phyloP scores from a whole-genome alignment of 2,329 filamentous ascomycete species.

The Sclerotinia glacialis region DNA sequence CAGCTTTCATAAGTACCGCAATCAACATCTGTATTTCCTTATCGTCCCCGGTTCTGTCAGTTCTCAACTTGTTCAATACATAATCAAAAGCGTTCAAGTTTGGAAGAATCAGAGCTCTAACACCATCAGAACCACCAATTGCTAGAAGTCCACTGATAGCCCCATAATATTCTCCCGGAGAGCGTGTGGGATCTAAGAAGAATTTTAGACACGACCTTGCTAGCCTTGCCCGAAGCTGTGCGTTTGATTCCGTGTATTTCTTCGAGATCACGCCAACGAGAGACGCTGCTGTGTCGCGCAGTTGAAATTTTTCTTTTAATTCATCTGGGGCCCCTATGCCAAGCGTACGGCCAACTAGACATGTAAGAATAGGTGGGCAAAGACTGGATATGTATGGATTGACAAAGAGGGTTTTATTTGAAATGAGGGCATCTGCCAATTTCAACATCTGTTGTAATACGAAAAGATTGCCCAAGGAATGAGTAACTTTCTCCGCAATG shows the following conservation, averaged over 20 bases:
- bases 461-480: constrained; percentile 86
- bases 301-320: constrained; percentile 65
- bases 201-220: constrained; percentile 91
- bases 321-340: constrained; percentile 51
- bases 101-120: constrained; percentile 62
- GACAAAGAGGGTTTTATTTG: constrained; percentile 75
- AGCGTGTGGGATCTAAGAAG: constrained; percentile 82
- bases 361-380: constrained; percentile 85
- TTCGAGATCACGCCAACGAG: constrained; percentile 75
- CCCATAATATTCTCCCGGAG: constrained; percentile 82
- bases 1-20: constrained; percentile 52
- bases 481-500: constrained; percentile 92
- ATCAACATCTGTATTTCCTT: constrained; percentile 61
- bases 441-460: constrained; percentile 90
- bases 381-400: constrained; percentile 62
- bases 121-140: constrained; percentile 67
- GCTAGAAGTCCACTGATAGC: constrained; percentile 77
- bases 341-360: constrained; percentile 75
- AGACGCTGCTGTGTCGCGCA: constrained; percentile 81
- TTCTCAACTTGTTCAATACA: constrained; percentile 55
- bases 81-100: constrained; percentile 64
- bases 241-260: constrained; percentile 78
- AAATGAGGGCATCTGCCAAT: constrained; percentile 77
- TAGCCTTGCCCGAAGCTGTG: constrained; percentile 80
- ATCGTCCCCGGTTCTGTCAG: constrained; percentile 50